These are phyloP conservation scores for Pseudogymnoascus sp. DNA, from an alignment of 2,329 filamentous ascomycete genomes.

Conservation along the genomic window DNA sequence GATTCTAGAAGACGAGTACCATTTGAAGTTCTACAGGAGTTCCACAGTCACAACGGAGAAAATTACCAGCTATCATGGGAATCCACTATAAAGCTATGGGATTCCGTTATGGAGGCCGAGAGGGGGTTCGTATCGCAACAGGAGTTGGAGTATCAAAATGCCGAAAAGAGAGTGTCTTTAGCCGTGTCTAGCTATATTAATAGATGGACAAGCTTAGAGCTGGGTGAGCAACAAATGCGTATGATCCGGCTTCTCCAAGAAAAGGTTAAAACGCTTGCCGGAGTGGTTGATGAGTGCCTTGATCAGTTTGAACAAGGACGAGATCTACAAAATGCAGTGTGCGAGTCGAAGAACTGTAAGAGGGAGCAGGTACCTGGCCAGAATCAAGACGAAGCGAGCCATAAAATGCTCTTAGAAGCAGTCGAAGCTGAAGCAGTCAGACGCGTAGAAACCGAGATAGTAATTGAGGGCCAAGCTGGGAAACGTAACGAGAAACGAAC, in stretches of 20 bases:
- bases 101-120: not conserved
- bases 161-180: not conserved
- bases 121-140: not conserved
- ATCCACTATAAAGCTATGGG: not conserved
- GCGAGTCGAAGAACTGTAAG: not conserved
- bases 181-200: not conserved
- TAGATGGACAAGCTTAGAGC: not conserved
- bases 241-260: not conserved
- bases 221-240: not conserved
- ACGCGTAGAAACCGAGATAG: not conserved
- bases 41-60: not conserved
- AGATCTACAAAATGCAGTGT: not conserved
- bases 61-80: not conserved
- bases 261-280: not conserved
- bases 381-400: not conserved
- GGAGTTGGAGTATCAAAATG: not conserved
- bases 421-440: not conserved
- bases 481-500: not conserved
- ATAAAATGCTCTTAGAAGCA: not conserved
- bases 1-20: not conserved
- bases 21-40: not conserved
- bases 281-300: not conserved
- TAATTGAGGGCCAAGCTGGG: not conserved
- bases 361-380: not conserved
- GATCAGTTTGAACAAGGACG: not conserved